Conservation (phyloP, 2,329 filamentous ascomycete species). For the Ilyonectria mors-panacis region DNA sequence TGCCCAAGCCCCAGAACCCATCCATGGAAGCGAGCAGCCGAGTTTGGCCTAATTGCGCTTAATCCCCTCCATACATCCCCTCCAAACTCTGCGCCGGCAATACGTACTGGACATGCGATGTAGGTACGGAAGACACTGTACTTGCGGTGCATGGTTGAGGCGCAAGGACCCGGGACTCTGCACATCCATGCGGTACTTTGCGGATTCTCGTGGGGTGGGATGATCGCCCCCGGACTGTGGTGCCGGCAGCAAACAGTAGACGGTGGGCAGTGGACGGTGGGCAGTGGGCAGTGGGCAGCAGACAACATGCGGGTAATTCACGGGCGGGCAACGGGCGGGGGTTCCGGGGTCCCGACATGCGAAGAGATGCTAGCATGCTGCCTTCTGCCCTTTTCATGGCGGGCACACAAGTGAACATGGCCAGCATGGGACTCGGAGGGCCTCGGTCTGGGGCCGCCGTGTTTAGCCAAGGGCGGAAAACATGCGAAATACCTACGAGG, state of each 20-base stretch:
- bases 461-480: constrained; percentile 9
- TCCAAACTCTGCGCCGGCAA: not conserved
- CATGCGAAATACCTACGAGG: not conserved
- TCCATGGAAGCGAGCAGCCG: not conserved
- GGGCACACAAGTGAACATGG: not conserved
- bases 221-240: not conserved
- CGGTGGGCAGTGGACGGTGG: not conserved
- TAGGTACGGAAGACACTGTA: not conserved
- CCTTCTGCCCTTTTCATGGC: not conserved
- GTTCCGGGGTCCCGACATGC: not conserved
- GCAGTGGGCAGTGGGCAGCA: not conserved
- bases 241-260: not conserved
- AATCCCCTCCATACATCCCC: not conserved
- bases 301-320: not conserved
- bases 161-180: not conserved
- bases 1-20: not conserved
- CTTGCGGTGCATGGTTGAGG: not conserved
- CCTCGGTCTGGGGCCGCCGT: not conserved
- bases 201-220: not conserved
- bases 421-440: not conserved
- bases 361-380: not conserved
- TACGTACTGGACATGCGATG: not conserved
- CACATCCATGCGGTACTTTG: not conserved
- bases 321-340: not conserved
- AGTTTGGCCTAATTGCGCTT: not conserved